These are phyloP conservation scores for Globisporangium spinosum DNA, from an alignment of 352 stramenopile genomes.

Conservation along the genomic window DNA sequence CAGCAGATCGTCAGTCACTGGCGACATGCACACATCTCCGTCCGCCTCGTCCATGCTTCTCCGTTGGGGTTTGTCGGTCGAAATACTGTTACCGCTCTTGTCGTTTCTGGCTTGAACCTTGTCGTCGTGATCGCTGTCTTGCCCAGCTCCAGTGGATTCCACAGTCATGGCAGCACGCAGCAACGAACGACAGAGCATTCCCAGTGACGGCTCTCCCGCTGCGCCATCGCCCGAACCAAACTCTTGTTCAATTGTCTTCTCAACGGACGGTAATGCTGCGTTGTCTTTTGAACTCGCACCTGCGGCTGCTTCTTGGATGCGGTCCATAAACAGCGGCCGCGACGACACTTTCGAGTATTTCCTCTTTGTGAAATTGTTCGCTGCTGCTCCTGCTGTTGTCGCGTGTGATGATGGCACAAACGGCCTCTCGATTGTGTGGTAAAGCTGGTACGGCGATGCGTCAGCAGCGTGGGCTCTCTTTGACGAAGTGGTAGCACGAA, in stretches of 20 bases:
- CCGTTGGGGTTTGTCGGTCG: neutral
- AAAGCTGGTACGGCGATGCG: neutral
- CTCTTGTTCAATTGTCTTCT: conserved; percentile 33
- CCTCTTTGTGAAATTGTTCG: conserved; percentile 30
- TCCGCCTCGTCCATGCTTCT: neutral
- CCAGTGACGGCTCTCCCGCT: conserved; percentile 20
- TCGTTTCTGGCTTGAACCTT: neutral
- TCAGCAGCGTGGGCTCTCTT: conserved; percentile 30
- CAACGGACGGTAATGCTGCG: conserved; percentile 29
- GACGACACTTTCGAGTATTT: conserved; percentile 36
- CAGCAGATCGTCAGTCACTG: conserved; percentile 44
- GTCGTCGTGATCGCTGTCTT: neutral
- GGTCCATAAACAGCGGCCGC: conserved; percentile 37
- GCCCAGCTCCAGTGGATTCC: conserved; percentile 19
- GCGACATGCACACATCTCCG: conserved; percentile 29
- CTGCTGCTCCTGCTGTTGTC: conserved; percentile 14
- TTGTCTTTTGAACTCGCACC: neutral
- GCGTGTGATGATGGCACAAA: neutral
- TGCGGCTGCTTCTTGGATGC: conserved; percentile 25
- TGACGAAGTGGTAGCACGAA: conserved; percentile 18
- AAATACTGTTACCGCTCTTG: neutral
- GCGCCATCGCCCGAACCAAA: conserved; percentile 20
- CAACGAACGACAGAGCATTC: conserved; percentile 53
- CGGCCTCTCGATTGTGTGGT: neutral
- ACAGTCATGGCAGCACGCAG: conserved; percentile 43